Base-by-base conservation (phyloP, 2,329 filamentous ascomycete species). In the Fusarium penzigii region DNA sequence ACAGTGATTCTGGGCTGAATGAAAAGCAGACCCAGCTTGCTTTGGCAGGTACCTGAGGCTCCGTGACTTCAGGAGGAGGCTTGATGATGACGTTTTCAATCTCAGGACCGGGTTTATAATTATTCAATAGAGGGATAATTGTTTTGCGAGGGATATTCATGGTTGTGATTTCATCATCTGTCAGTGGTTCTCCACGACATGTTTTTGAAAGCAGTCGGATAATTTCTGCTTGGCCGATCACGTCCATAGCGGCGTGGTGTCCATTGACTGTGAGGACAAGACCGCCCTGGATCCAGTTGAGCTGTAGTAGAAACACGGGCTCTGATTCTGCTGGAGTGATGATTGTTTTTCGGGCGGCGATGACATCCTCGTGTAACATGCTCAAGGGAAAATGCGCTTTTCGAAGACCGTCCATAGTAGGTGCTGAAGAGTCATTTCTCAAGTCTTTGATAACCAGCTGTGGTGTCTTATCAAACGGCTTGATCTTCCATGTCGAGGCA, bases 211-310 rank as follows among this genome's bases (percentile, higher is more conserved):
- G 66, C 2, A 80, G 71, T 3, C 65, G 52, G 14, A 82, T 78
- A 14, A 81, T 55, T 17, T 75, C 69, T 3, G 68, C 76, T 55
- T 78, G 74, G 2, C 79, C 81, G 1, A 70, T 71, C 66, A 79
- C 77, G 49, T 84, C 82, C 72, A 81, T 78, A 1, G 69, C 64
- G 6, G 72, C 70, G 56, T 84, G 82, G 20, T 80, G 73, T 8
- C 69, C 72, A 29, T 71, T 71, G 20, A 82, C 67, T 3, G 75
- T 78, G 9, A 84, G 68, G 2, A 84, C 53, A 0, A 84, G 57
- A 0, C 80, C 81, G 4, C 75, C 78, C 2, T 56, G 47, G 38
- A 83, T 73, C 48, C 80, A 75, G 44, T 72, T 82, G 2, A 71
- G 71, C 56, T 82, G 80, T 2, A 81, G 53, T 1, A 76, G 53